phyloP scores from a whole-genome alignment of 495 filamentous ascomycete species.

The Geopyxis carbonaria region DNA sequence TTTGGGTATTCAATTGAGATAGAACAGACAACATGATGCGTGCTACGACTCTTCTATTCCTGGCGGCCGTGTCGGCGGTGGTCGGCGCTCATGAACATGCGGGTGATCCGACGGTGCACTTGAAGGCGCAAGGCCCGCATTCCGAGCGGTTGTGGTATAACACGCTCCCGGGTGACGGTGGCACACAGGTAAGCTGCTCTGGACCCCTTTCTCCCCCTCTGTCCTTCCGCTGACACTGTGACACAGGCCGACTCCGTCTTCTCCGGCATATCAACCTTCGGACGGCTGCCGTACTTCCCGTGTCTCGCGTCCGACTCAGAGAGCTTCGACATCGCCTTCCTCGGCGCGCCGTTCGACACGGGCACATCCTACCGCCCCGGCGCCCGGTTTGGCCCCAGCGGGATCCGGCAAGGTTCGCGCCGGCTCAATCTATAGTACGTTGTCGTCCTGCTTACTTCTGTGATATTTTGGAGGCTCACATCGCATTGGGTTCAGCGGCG shows the following conservation, averaged over 20 bases:
- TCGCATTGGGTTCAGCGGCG: constrained; percentile 23
- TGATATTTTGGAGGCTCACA: constrained; percentile 7
- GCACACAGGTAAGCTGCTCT: constrained; percentile 32
- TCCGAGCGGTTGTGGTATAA: constrained; percentile 36
- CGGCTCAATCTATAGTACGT: constrained; percentile 27
- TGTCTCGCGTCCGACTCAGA: constrained; percentile 52
- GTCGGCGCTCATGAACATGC: constrained; percentile 15
- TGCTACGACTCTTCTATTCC: constrained; percentile 10
- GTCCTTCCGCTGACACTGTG: constrained; percentile 2
- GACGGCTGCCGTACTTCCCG: constrained; percentile 57
- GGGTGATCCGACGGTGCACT: constrained; percentile 12
- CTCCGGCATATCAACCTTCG: constrained; percentile 60
- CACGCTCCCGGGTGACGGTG: constrained; percentile 38
- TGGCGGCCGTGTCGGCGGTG: constrained; percentile 5
- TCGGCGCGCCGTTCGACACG: constrained; percentile 40
- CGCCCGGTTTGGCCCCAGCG: constrained; percentile 65
- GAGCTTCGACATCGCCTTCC: constrained; percentile 66
- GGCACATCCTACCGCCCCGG: constrained; percentile 66
- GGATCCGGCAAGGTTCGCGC: constrained; percentile 59
- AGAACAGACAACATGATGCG: too few relatives aligned
- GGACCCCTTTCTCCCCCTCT: neutral
- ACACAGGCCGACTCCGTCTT: constrained; percentile 53
- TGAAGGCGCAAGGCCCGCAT: constrained; percentile 30
- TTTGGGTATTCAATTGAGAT: too few relatives aligned
- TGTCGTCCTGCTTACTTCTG: neutral